Evolutionary conservation across 208 protist species (phyloP).

Genomic region (Acanthamoeba triangularis): DNA sequence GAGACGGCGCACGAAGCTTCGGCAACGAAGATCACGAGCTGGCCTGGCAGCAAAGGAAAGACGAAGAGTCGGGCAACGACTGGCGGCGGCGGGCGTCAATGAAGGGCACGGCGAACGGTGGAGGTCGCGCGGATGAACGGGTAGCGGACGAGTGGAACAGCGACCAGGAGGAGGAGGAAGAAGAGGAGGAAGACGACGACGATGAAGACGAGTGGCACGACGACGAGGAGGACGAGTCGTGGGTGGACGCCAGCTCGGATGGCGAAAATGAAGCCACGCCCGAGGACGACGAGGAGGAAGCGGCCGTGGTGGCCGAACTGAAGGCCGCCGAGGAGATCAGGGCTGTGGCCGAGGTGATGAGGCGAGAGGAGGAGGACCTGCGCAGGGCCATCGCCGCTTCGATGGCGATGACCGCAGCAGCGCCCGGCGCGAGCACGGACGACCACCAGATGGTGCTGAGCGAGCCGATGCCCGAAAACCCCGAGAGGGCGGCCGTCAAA

Average conservation of each 20-base stretch:
- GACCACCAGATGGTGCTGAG: not conserved
- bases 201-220: not conserved
- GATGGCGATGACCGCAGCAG: not conserved
- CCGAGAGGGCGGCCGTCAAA: not conserved
- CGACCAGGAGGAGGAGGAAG: not conserved
- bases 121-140: not conserved
- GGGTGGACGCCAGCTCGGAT: constrained; percentile 11
- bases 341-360: not conserved
- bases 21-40: not conserved
- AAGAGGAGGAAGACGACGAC: not conserved
- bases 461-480: not conserved
- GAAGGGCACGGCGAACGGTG: not conserved
- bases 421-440: not conserved
- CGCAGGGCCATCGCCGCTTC: constrained; percentile 16
- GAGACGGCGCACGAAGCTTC: not conserved
- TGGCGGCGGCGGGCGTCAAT: not conserved
- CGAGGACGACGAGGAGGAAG: not conserved
- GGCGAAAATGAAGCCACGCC: not conserved
- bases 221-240: not conserved
- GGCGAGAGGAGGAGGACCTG: constrained; percentile 4
- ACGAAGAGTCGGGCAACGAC: not conserved
- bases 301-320: not conserved
- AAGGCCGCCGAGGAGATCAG: constrained; percentile 20
- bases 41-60: not conserved
- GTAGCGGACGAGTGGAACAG: not conserved